These are phyloP conservation scores for Sporopachydermia cereana DNA, from an alignment of 1,139 yeast genomes.

Conservation along the genomic window DNA sequence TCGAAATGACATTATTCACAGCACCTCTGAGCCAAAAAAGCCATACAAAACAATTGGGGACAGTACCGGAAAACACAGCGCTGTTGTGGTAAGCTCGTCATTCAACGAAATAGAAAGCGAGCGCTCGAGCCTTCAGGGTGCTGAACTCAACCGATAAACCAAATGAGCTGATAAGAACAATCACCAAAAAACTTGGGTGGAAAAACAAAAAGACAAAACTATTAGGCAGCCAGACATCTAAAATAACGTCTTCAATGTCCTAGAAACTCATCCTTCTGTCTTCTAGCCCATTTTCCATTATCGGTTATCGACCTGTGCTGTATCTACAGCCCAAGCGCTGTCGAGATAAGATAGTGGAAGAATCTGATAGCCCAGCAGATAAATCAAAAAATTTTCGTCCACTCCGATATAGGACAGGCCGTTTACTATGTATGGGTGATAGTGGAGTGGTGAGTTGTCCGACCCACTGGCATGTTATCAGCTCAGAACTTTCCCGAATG, in stretches of 20 bases:
- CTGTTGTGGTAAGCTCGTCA: not conserved
- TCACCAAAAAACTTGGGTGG: too few relatives aligned
- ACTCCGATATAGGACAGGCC: not conserved
- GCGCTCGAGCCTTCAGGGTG: not conserved
- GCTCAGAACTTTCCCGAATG: too few relatives aligned
- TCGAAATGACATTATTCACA: not conserved
- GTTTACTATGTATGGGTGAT: not conserved
- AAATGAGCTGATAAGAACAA: not conserved
- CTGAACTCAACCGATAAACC: not conserved
- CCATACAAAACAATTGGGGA: not conserved
- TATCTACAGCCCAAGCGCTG: not conserved
- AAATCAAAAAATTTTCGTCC: not conserved
- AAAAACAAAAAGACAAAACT: too few relatives aligned
- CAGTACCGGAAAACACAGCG: not conserved
- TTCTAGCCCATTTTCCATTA: not conserved
- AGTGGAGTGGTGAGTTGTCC: not conserved
- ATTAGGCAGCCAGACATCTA: too few relatives aligned
- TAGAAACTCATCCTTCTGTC: not conserved
- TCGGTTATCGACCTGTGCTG: not conserved
- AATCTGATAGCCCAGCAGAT: not conserved
- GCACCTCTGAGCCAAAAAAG: too few relatives aligned
- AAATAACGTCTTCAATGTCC: too few relatives aligned
- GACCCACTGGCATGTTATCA: too few relatives aligned
- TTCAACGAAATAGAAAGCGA: not conserved
- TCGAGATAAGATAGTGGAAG: slow-evolving; percentile 1